These are phyloP conservation scores for Geotrichum australiense DNA, from an alignment of 1,139 yeast species.

Conservation along the genomic window DNA sequence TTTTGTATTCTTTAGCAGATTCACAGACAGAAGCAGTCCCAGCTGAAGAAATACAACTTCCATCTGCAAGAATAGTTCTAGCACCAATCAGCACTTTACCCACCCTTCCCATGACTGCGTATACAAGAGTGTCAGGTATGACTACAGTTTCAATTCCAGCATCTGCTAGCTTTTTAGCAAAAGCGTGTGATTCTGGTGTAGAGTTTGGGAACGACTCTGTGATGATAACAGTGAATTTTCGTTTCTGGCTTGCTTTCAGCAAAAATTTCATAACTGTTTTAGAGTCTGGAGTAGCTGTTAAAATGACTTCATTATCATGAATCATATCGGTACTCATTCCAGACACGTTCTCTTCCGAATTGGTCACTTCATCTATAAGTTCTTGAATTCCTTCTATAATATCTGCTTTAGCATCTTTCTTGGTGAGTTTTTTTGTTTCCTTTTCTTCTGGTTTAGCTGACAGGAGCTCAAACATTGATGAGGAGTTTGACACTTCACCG, in stretches of 20 bases:
- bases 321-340: conserved; percentile 86
- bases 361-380: conserved; percentile 82
- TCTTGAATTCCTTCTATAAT: conserved; percentile 93
- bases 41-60: conserved; percentile 83
- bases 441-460: conserved; percentile 23
- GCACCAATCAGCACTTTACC: conserved; percentile 95
- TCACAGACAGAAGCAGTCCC: conserved; percentile 94
- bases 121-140: conserved; percentile 87
- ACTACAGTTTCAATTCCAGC: conserved; percentile 86
- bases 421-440: conserved; percentile 32
- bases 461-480: conserved; percentile 83
- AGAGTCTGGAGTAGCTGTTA: conserved; percentile 92
- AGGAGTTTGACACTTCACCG: conserved; percentile 38
- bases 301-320: conserved; percentile 85
- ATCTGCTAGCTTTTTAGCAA: conserved; percentile 72
- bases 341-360: conserved; percentile 86
- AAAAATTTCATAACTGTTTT: conserved; percentile 83
- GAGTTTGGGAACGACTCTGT: conserved; percentile 93
- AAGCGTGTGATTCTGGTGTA: conserved; percentile 62
- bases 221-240: conserved; percentile 86
- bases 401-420: conserved; percentile 71
- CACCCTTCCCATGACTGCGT: conserved; percentile 95
- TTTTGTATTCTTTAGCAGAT: conserved; percentile 89
- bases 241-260: conserved; percentile 74
- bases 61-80: conserved; percentile 87